These are phyloP conservation scores for Scutellospora calospora DNA, from an alignment of 371 early-diverging fungal species.

Conservation along the genomic window DNA sequence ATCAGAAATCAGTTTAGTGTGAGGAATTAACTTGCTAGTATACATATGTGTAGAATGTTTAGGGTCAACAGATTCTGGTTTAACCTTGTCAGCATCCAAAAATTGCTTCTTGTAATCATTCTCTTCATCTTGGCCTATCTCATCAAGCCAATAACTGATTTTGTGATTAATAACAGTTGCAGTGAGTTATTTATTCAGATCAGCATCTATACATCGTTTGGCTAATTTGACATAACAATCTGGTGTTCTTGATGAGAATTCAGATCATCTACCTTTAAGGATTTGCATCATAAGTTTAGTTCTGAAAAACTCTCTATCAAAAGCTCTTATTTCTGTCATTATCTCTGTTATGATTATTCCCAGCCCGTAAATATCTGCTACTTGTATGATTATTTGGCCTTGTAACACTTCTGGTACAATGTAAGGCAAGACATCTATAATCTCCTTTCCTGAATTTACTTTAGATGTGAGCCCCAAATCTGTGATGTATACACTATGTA, in stretches of 20 bases:
- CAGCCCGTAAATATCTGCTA: background rate
- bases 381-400: background rate
- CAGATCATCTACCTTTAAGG: background rate
- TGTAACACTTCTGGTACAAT: background rate
- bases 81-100: no score
- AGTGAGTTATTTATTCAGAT: background rate
- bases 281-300: background rate
- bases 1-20: no score
- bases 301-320: background rate
- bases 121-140: no score
- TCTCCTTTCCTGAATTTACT: background rate
- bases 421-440: background rate
- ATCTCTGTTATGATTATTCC: conserved; percentile 9
- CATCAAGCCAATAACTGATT: no score
- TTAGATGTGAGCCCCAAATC: no score
- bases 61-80: no score
- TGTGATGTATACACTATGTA: no score
- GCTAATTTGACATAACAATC: background rate
- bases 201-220: conserved; percentile 12
- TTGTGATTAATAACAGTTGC: no score
- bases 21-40: no score
- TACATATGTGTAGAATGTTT: no score
- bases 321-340: background rate
- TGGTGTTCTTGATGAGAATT: background rate
- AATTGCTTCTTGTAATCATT: no score